Percentiles rank a stretch among this genome's conserved stretches.
phyloP scores from a whole-genome alignment of 2,329 filamentous ascomycete species.

The Parascedosporium putredinis region DNA sequence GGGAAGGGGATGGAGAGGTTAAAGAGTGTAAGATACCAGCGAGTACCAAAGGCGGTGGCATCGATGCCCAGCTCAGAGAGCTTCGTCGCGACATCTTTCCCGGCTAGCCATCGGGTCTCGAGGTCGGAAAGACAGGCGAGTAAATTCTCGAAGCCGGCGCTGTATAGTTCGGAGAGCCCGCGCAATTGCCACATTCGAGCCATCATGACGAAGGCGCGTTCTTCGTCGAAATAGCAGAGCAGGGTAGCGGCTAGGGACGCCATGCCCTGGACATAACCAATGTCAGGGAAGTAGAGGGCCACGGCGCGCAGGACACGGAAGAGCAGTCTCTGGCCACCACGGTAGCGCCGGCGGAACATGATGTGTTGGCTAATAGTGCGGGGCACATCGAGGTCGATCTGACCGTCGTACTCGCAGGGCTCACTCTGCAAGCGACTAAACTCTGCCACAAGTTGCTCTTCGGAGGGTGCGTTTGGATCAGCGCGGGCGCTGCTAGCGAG shows the following conservation, averaged over 20 bases:
- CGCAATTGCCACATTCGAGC: constrained; percentile 88
- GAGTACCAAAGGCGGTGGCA: constrained; percentile 85
- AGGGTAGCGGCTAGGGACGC: constrained; percentile 84
- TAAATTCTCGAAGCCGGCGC: constrained; percentile 72
- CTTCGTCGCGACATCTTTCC: constrained; percentile 68
- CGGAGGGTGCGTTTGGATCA: constrained; percentile 46
- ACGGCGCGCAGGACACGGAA: constrained; percentile 90
- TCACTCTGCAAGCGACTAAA: constrained; percentile 65
- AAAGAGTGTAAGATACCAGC: constrained; percentile 96
- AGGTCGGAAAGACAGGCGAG: constrained; percentile 82
- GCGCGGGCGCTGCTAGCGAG: constrained; percentile 65
- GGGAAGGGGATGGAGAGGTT: constrained; percentile 93
- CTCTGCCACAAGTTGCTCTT: constrained; percentile 59
- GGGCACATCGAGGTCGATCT: constrained; percentile 95
- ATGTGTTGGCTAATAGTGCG: constrained; percentile 91
- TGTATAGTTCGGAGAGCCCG: constrained; percentile 76
- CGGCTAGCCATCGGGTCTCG: constrained; percentile 69
- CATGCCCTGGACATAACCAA: constrained; percentile 97
- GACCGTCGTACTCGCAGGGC: constrained; percentile 79
- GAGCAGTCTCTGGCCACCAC: constrained; percentile 80
- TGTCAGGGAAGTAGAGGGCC: constrained; percentile 81
- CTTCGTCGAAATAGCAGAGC: constrained; percentile 94
- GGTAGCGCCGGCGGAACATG: constrained; percentile 89
- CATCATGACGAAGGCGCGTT: constrained; percentile 88
- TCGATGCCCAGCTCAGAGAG: constrained; percentile 72